A percentile compares a stretch with the other conserved stretches of the same genome.
Conservation (phyloP, 495 filamentous ascomycete species). For the Talaromyces proteolyticus region DNA sequence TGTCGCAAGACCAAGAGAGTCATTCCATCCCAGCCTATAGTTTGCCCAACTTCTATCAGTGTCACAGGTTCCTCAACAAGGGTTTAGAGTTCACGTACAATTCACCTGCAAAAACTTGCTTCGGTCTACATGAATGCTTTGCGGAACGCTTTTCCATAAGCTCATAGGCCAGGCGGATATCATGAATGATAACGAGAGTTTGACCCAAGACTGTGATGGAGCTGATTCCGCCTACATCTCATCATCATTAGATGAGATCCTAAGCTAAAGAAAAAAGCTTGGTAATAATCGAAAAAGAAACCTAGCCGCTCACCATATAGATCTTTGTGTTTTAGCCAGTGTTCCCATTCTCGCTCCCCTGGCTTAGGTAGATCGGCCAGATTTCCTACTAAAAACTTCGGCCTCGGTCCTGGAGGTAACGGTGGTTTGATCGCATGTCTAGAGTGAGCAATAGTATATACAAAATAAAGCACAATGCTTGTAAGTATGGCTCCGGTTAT, state of each 20-base stretch:
- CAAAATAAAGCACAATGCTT: not conserved
- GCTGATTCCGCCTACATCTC: constrained; percentile 36
- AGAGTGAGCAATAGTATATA: not conserved
- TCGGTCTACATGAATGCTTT: constrained; percentile 35
- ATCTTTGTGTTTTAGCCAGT: constrained; percentile 47
- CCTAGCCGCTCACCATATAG: constrained; percentile 23
- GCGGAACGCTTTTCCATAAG: constrained; percentile 31
- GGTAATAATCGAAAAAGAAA: no score
- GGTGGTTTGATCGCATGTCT: not conserved
- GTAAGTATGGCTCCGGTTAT: no score
- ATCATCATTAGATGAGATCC: not conserved
- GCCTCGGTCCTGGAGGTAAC: constrained; percentile 41
- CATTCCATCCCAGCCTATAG: constrained; percentile 21
- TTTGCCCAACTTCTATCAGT: no score
- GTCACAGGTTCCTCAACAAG: no score
- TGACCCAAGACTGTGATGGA: constrained; percentile 42
- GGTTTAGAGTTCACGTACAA: constrained; percentile 27
- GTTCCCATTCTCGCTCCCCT: constrained; percentile 30
- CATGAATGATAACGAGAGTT: constrained; percentile 42
- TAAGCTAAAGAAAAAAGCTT: no score
- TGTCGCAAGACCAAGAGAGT: constrained; percentile 23
- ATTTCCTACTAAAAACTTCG: constrained; percentile 38
- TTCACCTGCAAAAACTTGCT: constrained; percentile 28
- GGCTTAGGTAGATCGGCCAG: constrained; percentile 32
- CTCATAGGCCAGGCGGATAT: constrained; percentile 31